A percentile compares a stretch with the other conserved stretches of the same genome.
Conservation (phyloP, 345 rosid species). For the Hibiscus tridactylites region DNA sequence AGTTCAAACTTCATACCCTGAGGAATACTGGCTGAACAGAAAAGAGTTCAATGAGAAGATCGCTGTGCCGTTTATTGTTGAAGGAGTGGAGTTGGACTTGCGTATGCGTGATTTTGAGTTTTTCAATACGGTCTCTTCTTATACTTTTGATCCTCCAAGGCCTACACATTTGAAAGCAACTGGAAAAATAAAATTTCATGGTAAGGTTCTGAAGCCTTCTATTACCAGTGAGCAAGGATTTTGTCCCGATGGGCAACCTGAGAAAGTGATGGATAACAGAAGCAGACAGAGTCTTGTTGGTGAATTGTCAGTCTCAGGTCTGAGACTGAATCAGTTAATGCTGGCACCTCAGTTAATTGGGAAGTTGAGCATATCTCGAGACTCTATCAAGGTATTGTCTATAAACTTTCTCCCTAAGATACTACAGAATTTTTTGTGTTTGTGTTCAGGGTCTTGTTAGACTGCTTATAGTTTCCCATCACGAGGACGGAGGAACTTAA, state of each 20-base stretch:
- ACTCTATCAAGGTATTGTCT: conserved; percentile 59
- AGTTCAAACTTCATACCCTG: conserved; percentile 66
- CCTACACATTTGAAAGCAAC: conserved; percentile 90
- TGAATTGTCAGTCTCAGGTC: conserved; percentile 77
- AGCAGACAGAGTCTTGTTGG: conserved; percentile 53
- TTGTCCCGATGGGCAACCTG: conserved; percentile 22
- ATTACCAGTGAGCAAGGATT: conserved; percentile 22
- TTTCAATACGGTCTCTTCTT: conserved; percentile 72
- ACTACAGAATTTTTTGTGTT: neutral
- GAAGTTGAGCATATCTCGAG: conserved; percentile 62
- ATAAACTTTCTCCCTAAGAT: conserved; percentile 6
- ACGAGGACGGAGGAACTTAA: neutral
- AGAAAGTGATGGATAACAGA: conserved; percentile 22
- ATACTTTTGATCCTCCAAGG: conserved; percentile 92
- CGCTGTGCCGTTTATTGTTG: conserved; percentile 57
- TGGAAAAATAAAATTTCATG: conserved; percentile 83
- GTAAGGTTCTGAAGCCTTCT: conserved; percentile 50
- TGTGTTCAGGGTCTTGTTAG: neutral
- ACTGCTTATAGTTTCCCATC: neutral
- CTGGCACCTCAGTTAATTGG: conserved; percentile 92
- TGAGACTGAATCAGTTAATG: conserved; percentile 84
- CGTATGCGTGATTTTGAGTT: conserved; percentile 97
- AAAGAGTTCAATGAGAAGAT: conserved; percentile 28
- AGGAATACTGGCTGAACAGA: conserved; percentile 44
- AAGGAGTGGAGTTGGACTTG: conserved; percentile 88